These are phyloP conservation scores for Fraxinus dipetala DNA, from an alignment of 305 asterid genomes.

Conservation along the genomic window DNA sequence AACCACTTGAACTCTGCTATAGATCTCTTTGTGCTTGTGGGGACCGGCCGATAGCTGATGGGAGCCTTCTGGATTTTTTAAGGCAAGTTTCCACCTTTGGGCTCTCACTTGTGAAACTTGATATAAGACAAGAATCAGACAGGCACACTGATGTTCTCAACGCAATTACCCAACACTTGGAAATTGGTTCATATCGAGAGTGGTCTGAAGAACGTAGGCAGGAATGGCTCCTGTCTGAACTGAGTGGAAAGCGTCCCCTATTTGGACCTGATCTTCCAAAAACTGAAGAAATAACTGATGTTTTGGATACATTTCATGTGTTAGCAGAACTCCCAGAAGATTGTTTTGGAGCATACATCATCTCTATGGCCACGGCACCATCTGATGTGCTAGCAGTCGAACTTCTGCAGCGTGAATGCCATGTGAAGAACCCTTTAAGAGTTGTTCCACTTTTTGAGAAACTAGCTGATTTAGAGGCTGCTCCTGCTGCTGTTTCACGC, in stretches of 20 bases:
- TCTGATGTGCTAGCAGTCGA: slow-evolving; percentile 82
- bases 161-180: slow-evolving; percentile 63
- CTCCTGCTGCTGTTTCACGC: slow-evolving; percentile 74
- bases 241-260: slow-evolving; percentile 67
- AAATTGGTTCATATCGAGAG: slow-evolving; percentile 63
- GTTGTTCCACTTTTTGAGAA: slow-evolving; percentile 85
- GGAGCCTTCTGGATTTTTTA: slow-evolving; percentile 71
- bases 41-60: slow-evolving; percentile 68
- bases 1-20: slow-evolving; percentile 65
- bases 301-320: slow-evolving; percentile 60
- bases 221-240: slow-evolving; percentile 79
- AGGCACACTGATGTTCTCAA: slow-evolving; percentile 75
- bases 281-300: slow-evolving; percentile 72
- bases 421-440: slow-evolving; percentile 52
- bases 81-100: slow-evolving; percentile 81
- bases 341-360: slow-evolving; percentile 78
- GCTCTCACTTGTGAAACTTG: slow-evolving; percentile 69
- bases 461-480: slow-evolving; percentile 65
- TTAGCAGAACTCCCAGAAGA: slow-evolving; percentile 73
- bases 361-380: slow-evolving; percentile 81
- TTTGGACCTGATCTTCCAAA: slow-evolving; percentile 76
- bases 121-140: slow-evolving; percentile 78
- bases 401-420: slow-evolving; percentile 83
- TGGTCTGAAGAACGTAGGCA: slow-evolving; percentile 66
- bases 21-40: slow-evolving; percentile 71